Percentiles rank a stretch among this genome's conserved stretches.
These are phyloP conservation scores for Bacterosira constricta DNA, from an alignment of 108 stramenopile genomes.

Conservation along the genomic window DNA sequence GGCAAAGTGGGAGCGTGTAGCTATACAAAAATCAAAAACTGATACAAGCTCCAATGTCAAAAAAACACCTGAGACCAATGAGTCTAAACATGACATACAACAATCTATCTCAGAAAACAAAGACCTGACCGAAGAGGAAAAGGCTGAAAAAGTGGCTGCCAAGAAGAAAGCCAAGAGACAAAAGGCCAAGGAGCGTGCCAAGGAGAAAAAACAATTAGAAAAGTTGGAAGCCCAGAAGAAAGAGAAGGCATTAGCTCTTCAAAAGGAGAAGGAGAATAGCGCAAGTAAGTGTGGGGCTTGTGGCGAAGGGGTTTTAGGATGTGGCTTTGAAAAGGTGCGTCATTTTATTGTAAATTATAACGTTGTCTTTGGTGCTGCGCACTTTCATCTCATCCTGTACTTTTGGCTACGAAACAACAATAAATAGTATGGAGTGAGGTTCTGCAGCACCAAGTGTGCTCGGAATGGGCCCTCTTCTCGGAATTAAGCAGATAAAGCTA, in stretches of 20 bases:
- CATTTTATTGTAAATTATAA: no score
- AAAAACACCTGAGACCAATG: not conserved
- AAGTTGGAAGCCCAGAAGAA: conserved; percentile 16
- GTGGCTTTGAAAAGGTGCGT: conserved; percentile 66
- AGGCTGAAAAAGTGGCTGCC: conserved; percentile 24
- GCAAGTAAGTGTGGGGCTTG: conserved; percentile 48
- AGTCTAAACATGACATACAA: not conserved
- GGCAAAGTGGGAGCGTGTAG: conserved; percentile 13
- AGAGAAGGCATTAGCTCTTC: conserved; percentile 19
- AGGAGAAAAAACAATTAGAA: conserved; percentile 45
- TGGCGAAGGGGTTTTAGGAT: conserved; percentile 53
- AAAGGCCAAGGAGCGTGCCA: conserved; percentile 57
- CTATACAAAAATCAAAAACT: not conserved
- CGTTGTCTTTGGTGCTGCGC: no score
- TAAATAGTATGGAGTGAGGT: conserved; percentile 49
- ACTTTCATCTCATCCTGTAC: no score
- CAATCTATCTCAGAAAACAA: not conserved
- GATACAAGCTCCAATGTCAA: not conserved
- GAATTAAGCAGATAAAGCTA: no score
- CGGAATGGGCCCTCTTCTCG: conserved; percentile 5
- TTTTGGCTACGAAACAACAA: no score
- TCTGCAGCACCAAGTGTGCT: conserved; percentile 67
- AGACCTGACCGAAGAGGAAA: conserved; percentile 24
- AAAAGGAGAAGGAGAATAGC: conserved; percentile 40
- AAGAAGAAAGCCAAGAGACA: conserved; percentile 55